Evolutionary conservation across 768 basidiomycete genomes (phyloP).

Genomic region (Podaxis sp.): DNA sequence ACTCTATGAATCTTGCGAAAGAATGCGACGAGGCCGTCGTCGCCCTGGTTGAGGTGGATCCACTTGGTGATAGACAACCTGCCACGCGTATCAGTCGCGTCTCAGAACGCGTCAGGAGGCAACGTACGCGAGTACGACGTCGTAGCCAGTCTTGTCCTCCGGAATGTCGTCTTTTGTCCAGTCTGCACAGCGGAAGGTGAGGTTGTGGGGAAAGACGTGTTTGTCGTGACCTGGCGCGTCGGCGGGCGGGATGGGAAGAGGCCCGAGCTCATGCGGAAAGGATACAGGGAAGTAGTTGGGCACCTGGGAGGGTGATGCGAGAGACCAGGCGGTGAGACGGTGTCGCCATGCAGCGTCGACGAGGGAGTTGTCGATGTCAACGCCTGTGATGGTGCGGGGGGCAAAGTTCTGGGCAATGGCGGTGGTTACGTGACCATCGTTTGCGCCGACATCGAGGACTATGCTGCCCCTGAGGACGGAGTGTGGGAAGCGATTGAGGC

Average conservation of each 20-base stretch:
- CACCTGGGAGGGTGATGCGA: constrained; percentile 41
- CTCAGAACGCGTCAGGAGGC: neutral
- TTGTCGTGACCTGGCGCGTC: constrained; percentile 20
- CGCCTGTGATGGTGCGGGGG: constrained; percentile 73
- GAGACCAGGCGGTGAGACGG: constrained; percentile 68
- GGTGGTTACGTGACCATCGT: constrained; percentile 78
- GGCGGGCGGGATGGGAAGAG: constrained; percentile 62
- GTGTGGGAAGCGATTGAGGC: constrained; percentile 60
- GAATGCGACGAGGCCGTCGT: constrained; percentile 66
- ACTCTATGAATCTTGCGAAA: constrained; percentile 60
- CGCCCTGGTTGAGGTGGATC: constrained; percentile 85
- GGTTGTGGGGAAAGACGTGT: constrained; percentile 71
- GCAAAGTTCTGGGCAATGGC: constrained; percentile 31
- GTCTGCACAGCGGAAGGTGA: constrained; percentile 69
- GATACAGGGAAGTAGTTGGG: constrained; percentile 73
- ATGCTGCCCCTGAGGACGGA: constrained; percentile 50
- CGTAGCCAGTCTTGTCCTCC: constrained; percentile 60
- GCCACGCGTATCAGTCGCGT: neutral
- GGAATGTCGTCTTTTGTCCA: constrained; percentile 61
- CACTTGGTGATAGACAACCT: constrained; percentile 90
- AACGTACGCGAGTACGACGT: constrained; percentile 77
- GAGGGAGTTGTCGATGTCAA: constrained; percentile 80
- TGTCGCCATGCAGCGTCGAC: constrained; percentile 76
- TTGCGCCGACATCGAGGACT: constrained; percentile 85
- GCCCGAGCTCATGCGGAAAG: constrained; percentile 72